Base-by-base conservation (phyloP, 1,284 basidiomycete genomes). In the Cryptococcus sp. region DNA sequence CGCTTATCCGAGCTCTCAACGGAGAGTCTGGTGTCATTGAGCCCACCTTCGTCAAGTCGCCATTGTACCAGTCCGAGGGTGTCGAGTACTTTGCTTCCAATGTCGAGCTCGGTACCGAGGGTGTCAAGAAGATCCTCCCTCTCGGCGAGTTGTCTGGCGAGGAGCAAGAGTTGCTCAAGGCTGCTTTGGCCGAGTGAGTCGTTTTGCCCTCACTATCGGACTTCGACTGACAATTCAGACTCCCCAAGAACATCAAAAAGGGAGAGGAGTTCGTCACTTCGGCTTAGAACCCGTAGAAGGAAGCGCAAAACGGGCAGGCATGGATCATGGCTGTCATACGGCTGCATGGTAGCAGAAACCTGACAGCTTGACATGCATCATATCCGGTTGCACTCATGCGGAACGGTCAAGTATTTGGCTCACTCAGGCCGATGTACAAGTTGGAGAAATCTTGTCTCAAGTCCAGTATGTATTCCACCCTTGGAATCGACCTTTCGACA, bases 171-270 rank as follows among this genome's bases (percentile, higher is more conserved):
- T 81, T 94, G 54, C 77, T 95, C 66, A 86, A 83, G 39, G 90
- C 85, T 43, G 89, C 86, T 79, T 73, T 94, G 68, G 89, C 90
- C 56, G 90, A 93, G 71, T 71, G 66, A 57, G 63, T 64, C 22
- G 16, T 19, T n/a, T 39, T 19, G 22, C 16, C 19, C 2, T 22
- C n/a, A 24, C 34, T 14, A 10, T 16, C 12, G 12, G 35, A 31
- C 6, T 7, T 7, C 14, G 28, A 31, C 28, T 12, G 14, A 28
- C 24, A 25, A 36, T 39, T 19, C 26, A 50, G 35, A 72, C 81
- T 94, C 66, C 87, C 87, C 82, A 92, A 90, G 83, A 95, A 95
- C 83, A 93, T 97, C 67, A 83, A 87, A 75, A 94, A 92, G 83
- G 91, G 90, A 75, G 83, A 81, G 75, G 79, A 82, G 52, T 92